Base-by-base conservation (phyloP, 2,329 filamentous ascomycete genomes). In the Dactylellina haptotyla region DNA sequence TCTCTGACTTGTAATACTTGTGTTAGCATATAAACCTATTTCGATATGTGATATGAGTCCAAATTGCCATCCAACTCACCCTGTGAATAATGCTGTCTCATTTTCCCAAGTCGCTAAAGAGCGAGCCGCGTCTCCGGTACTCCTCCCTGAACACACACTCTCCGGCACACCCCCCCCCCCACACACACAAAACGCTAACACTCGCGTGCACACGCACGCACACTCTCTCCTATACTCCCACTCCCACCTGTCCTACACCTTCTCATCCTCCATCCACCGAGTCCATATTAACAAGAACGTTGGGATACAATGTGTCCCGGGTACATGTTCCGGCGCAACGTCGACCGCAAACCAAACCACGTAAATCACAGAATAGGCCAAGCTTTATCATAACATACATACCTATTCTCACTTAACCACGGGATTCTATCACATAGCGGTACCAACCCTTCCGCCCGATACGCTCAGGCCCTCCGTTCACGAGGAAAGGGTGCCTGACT, bases 251-350 rank as follows among this genome's bases (percentile, higher is more conserved):
- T 30, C 45, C 10, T 30, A 26, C 18, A 2, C 23, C 18, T 32
- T 32, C 34, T 37, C 50, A 4, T 26, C 32, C 2, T 23, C 41
- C 18, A 48, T 26, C 30, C 25, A 39, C 39, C 30, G 10, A 39
- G 20, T 18, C 48, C 48, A 45, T 45, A 23, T 62, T 50, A 23
- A 51, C 26, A 37, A 37, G 34, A 23, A 46, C 32, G 62, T 66
- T 53, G 39, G 28, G 50, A 50, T 65, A 41, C 41, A 9, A 66
- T 66, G 51, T 28, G 62, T 51, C 62, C 16, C 41, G 62, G 41
- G 3, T 8, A 26, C 18, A 28, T 41, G 37, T 20, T 57, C 62
- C 41, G 6, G 61, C 12, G 20, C 32, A 30, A 64, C 59, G 23
- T 45, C 62, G n/a, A 59, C 30, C 50, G 30, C 58, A 53, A 48